phyloP scores from a whole-genome alignment of 2,329 filamentous ascomycete species.

The Aspergillus hortae region DNA sequence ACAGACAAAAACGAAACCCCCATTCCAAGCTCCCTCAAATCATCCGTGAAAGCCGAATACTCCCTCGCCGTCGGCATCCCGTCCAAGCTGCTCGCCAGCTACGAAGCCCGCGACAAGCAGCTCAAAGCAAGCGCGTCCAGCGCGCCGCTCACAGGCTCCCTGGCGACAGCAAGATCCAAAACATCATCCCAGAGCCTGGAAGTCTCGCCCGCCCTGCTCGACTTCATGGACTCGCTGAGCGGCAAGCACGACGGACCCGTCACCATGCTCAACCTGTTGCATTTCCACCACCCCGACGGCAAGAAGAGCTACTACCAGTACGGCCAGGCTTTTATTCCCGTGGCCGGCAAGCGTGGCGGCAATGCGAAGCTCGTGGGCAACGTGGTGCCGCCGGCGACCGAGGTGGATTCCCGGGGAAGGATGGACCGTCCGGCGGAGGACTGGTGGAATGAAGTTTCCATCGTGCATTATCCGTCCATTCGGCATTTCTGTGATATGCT shows the following conservation, averaged over 20 bases:
- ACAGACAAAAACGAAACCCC: constrained; percentile 5
- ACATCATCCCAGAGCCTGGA: constrained; percentile 51
- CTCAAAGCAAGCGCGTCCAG: constrained; percentile 16
- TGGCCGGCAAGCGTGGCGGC: constrained; percentile 54
- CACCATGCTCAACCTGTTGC: constrained; percentile 62
- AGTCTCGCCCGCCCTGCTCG: constrained; percentile 48
- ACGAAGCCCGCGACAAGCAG: constrained; percentile 19
- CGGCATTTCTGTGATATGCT: constrained; percentile 62
- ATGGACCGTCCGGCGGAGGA: constrained; percentile 21
- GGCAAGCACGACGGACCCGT: constrained; percentile 44
- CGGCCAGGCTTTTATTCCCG: constrained; percentile 43
- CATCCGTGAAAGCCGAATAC: constrained; percentile 27
- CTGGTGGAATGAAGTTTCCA: constrained; percentile 61
- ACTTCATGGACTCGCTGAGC: constrained; percentile 45
- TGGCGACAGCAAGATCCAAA: constrained; percentile 24
- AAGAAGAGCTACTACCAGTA: constrained; percentile 57
- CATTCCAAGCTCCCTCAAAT: constrained; percentile 19
- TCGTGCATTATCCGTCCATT: constrained; percentile 63
- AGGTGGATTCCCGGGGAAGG: constrained; percentile 22
- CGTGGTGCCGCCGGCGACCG: constrained; percentile 37
- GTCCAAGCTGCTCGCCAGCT: constrained; percentile 30
- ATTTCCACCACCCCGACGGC: constrained; percentile 49
- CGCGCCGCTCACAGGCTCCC: constrained; percentile 22
- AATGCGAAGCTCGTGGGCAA: constrained; percentile 61
- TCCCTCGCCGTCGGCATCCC: constrained; percentile 32